A percentile compares a stretch with the other conserved stretches of the same genome.
Evolutionary conservation across 2,329 filamentous ascomycete genomes (phyloP).

Genomic region (Zasmidium cellare): DNA sequence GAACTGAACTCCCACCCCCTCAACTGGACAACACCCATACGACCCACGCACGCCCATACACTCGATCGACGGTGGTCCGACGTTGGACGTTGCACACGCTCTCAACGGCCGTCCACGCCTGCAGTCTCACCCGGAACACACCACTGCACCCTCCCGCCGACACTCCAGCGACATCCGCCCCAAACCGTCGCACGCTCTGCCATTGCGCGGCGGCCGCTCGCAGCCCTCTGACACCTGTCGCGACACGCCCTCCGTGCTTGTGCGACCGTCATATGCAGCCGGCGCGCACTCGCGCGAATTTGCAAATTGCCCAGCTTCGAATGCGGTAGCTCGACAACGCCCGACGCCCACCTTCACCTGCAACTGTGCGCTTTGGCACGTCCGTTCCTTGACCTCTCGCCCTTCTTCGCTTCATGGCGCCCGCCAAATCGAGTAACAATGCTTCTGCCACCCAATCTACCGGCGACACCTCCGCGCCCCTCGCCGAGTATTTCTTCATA

Average conservation of each 20-base stretch:
- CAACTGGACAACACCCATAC: neutral
- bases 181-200: neutral
- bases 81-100: neutral
- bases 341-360: neutral
- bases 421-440: conserved; percentile 21
- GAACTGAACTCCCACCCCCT: neutral
- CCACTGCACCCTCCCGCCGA: neutral
- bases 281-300: conserved; percentile 6
- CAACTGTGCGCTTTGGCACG: conserved; percentile 13
- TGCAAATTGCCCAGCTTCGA: neutral
- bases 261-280: conserved; percentile 6
- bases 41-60: neutral
- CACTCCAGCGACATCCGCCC: neutral
- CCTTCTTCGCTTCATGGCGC: conserved; percentile 22
- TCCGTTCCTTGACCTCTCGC: conserved; percentile 16
- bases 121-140: neutral
- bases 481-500: conserved; percentile 69
- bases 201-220: neutral
- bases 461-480: conserved; percentile 49
- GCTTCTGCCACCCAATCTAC: conserved; percentile 32
- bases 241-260: neutral
- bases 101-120: neutral
- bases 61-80: neutral
- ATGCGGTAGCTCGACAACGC: neutral
- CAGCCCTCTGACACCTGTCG: conserved; percentile 15